These are phyloP conservation scores for Zarea fungicola DNA, from an alignment of 2,329 filamentous ascomycete genomes.

Conservation along the genomic window DNA sequence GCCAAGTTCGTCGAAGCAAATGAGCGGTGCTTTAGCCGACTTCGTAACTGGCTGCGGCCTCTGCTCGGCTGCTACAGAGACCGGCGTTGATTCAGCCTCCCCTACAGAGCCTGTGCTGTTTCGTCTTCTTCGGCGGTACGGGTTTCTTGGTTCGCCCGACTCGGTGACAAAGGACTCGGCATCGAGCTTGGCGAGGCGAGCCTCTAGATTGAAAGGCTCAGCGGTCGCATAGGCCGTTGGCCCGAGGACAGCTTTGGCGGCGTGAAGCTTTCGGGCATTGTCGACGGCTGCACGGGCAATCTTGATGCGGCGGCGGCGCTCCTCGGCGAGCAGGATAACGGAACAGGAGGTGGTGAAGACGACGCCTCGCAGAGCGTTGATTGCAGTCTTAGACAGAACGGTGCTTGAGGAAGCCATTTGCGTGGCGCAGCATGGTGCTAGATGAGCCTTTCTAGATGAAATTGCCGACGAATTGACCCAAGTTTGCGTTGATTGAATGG, in stretches of 20 bases:
- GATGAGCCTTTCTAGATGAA: not conserved
- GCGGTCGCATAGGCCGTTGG: constrained; percentile 23
- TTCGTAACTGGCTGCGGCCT: too few relatives aligned
- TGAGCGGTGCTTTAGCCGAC: too few relatives aligned
- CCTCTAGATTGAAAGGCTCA: constrained; percentile 18
- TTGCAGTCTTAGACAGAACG: constrained; percentile 50
- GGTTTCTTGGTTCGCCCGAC: constrained; percentile 18
- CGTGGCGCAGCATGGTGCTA: constrained; percentile 18
- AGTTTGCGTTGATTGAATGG: too few relatives aligned
- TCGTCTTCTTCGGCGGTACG: constrained; percentile 25
- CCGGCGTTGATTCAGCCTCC: too few relatives aligned
- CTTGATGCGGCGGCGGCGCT: constrained; percentile 50
- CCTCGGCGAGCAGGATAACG: constrained; percentile 49
- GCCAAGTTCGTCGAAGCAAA: too few relatives aligned
- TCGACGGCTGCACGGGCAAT: constrained; percentile 44
- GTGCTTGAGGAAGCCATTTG: constrained; percentile 43
- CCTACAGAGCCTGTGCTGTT: too few relatives aligned
- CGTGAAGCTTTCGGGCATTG: constrained; percentile 48
- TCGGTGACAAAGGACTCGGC: constrained; percentile 21
- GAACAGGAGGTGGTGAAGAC: constrained; percentile 54
- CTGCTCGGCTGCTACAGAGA: too few relatives aligned
- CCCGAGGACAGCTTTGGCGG: constrained; percentile 27
- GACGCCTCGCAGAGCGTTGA: constrained; percentile 51
- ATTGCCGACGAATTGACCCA: constrained; percentile 1
- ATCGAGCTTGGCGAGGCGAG: constrained; percentile 18